Percentiles rank a stretch among this genome's conserved stretches.
Evolutionary conservation across 164 flowering plant genomes (phyloP).

Genomic region (Nelumbo lutea): DNA sequence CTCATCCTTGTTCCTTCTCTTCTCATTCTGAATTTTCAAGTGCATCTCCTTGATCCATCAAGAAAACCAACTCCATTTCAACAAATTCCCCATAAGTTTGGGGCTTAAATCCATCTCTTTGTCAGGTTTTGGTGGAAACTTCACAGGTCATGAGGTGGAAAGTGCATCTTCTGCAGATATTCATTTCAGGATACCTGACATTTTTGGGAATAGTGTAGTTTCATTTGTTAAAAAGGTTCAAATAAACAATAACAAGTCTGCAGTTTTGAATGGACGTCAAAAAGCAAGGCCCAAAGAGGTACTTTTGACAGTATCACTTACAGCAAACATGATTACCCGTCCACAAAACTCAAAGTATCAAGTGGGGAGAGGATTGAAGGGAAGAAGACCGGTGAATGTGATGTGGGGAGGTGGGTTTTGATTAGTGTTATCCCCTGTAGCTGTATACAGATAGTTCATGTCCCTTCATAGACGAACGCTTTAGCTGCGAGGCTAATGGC

Average conservation of each 20-base stretch:
- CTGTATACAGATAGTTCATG: conserved; percentile 60
- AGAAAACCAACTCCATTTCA: conserved; percentile 29
- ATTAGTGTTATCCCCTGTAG: conserved; percentile 64
- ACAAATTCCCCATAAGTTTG: conserved; percentile 16
- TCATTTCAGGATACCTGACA: conserved; percentile 23
- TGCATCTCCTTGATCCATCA: conserved; percentile 27
- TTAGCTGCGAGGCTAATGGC: conserved; percentile 73
- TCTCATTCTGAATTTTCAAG: conserved; percentile 44
- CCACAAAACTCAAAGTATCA: conserved; percentile 5
- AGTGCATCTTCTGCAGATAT: conserved; percentile 21
- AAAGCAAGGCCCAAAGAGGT: background rate
- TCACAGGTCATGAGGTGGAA: too few relatives aligned
- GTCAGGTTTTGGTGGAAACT: too few relatives aligned
- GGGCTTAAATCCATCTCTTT: conserved; percentile 15
- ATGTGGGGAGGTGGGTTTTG: conserved; percentile 82
- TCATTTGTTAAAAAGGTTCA: conserved; percentile 12
- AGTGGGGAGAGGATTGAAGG: conserved; percentile 14
- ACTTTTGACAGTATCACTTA: background rate
- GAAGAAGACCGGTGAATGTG: conserved; percentile 39
- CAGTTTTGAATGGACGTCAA: background rate
- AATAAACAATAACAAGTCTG: conserved; percentile 8
- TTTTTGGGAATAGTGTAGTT: conserved; percentile 21
- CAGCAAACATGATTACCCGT: conserved; percentile 1
- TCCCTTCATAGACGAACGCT: conserved; percentile 87
- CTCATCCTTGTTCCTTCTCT: conserved; percentile 37